Evolutionary conservation across 208 protist genomes (phyloP).

Genomic region (Wallacemonas sp.): DNA sequence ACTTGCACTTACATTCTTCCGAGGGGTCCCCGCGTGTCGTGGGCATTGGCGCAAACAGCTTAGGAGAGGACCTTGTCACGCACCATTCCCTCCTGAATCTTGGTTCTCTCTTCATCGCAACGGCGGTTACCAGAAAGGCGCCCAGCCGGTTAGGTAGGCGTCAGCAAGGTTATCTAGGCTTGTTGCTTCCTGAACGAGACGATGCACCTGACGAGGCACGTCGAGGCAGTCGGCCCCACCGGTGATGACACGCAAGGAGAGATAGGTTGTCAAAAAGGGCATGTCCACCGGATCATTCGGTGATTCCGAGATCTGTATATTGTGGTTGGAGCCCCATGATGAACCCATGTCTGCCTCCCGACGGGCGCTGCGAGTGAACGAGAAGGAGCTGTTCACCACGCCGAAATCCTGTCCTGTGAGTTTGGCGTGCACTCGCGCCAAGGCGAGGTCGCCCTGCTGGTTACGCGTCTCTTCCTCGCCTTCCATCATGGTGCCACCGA

Average conservation of each 20-base stretch:
- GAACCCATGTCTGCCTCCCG: conserved; percentile 40
- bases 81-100: too few relatives aligned
- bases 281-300: conserved; percentile 37
- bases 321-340: conserved; percentile 46
- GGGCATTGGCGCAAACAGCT: too few relatives aligned
- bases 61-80: too few relatives aligned
- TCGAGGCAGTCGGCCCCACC: conserved; percentile 64
- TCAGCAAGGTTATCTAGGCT: conserved; percentile 88
- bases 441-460: conserved; percentile 80
- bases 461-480: conserved; percentile 80
- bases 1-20: too few relatives aligned
- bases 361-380: conserved; percentile 30
- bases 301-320: conserved; percentile 35
- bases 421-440: conserved; percentile 85
- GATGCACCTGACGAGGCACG: conserved; percentile 86
- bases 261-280: conserved; percentile 76
- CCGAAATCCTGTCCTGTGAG: conserved; percentile 88
- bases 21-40: too few relatives aligned
- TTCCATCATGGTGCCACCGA: conserved; percentile 13
- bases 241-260: conserved; percentile 60
- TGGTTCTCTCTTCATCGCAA: too few relatives aligned
- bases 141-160: conserved; percentile 91
- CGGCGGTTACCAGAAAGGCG: conserved; percentile 91
- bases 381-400: conserved; percentile 65
- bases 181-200: conserved; percentile 88